phyloP scores from a whole-genome alignment of 1,284 basidiomycete species.

The Malassezia globosa region DNA sequence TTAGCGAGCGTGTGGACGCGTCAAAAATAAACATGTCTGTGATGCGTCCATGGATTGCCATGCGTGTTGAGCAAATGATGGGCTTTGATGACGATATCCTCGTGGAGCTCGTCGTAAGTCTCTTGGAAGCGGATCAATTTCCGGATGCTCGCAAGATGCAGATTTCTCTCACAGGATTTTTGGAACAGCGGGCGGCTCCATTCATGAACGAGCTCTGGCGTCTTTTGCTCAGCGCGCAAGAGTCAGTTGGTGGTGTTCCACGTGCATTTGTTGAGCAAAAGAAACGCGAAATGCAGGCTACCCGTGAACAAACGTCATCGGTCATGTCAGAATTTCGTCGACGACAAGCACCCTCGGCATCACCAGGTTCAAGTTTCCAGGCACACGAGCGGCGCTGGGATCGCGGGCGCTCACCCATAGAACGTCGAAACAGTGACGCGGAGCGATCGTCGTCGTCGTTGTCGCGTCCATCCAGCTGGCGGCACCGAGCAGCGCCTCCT shows the following conservation, averaged over 20 bases:
- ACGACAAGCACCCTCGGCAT: neutral
- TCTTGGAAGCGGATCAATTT: constrained; percentile 75
- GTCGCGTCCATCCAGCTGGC: too few species aligned
- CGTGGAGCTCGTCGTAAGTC: constrained; percentile 84
- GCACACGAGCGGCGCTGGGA: constrained; percentile 18
- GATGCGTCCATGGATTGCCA: constrained; percentile 70
- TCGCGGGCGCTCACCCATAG: constrained; percentile 12
- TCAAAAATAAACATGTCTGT: constrained; percentile 80
- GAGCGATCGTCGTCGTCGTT: neutral
- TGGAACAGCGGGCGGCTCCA: constrained; percentile 60
- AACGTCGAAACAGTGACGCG: neutral
- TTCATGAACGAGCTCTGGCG: constrained; percentile 87
- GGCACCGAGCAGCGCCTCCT: neutral
- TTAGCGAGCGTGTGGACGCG: constrained; percentile 65
- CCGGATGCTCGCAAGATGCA: constrained; percentile 93
- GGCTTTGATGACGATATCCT: constrained; percentile 95
- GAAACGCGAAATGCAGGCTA: constrained; percentile 79
- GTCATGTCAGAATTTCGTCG: constrained; percentile 5
- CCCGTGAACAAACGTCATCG: constrained; percentile 26
- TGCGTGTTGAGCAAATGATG: constrained; percentile 75
- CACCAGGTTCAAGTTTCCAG: too few species aligned
- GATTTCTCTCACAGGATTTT: constrained; percentile 81
- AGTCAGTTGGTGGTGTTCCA: constrained; percentile 77
- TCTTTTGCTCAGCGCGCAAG: constrained; percentile 77
- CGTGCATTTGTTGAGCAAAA: constrained; percentile 88